phyloP scores from a whole-genome alignment of 164 flowering plant species.

The Umbellularia californica region DNA sequence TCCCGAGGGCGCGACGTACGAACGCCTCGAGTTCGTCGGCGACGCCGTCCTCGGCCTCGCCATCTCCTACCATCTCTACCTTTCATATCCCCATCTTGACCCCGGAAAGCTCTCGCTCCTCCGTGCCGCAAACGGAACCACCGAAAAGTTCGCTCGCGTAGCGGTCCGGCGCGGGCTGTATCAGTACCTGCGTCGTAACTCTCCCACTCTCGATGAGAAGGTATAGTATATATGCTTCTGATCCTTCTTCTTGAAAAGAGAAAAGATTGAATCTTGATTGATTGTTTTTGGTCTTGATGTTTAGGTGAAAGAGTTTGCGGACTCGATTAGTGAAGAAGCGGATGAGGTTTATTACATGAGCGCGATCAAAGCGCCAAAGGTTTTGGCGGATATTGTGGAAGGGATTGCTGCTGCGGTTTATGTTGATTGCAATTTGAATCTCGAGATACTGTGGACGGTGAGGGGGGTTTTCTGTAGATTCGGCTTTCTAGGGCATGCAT shows the following conservation, averaged over 20 bases:
- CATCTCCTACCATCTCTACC: conserved; percentile 17
- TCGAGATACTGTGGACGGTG: conserved; percentile 60
- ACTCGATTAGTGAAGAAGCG: conserved; percentile 39
- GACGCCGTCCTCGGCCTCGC: conserved; percentile 21
- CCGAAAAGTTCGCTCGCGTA: conserved; percentile 29
- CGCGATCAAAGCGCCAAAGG: conserved; percentile 72
- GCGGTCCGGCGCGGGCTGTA: conserved; percentile 35
- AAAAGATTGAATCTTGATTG: background rate
- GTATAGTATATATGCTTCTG: conserved; percentile 15
- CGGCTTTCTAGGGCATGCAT: no score
- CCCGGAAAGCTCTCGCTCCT: conserved; percentile 23
- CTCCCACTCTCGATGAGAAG: conserved; percentile 42
- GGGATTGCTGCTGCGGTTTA: conserved; percentile 78
- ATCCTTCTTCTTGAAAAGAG: no score
- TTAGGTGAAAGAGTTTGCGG: conserved; percentile 59
- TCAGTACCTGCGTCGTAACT: conserved; percentile 44
- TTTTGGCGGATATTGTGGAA: conserved; percentile 84
- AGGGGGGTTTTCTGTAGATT: background rate
- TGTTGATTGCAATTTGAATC: conserved; percentile 52
- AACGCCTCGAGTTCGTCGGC: conserved; percentile 28
- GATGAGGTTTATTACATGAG: conserved; percentile 45
- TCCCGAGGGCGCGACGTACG: conserved; percentile 6
- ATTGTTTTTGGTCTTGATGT: no score
- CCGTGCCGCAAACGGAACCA: conserved; percentile 26
- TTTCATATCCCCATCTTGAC: conserved; percentile 19